Percentiles rank a stretch among this genome's conserved stretches.
Conservation (phyloP, 2,329 filamentous ascomycete genomes). For the Calonectria pseudoturangicola region DNA sequence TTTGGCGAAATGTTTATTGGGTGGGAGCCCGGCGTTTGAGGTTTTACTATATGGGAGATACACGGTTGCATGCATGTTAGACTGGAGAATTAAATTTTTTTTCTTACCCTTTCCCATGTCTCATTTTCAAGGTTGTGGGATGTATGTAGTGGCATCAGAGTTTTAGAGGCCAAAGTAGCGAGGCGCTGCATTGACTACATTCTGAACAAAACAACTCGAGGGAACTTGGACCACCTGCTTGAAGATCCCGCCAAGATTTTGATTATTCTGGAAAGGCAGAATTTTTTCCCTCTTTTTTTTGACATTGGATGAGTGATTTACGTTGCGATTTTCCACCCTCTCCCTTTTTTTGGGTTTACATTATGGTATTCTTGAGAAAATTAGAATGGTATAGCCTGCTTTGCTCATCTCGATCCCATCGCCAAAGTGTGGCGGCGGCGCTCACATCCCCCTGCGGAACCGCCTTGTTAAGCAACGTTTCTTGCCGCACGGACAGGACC, state of each 20-base stretch:
- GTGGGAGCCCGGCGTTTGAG: neutral
- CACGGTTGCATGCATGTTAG: neutral
- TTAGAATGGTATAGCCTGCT: no score
- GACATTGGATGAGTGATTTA: neutral
- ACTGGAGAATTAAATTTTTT: neutral
- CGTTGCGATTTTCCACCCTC: constrained; percentile 11
- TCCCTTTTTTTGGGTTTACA: no score
- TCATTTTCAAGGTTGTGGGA: constrained; percentile 2
- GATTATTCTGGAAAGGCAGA: neutral
- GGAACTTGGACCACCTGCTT: constrained; percentile 9
- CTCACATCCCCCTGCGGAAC: constrained; percentile 35
- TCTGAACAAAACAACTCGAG: constrained; percentile 11
- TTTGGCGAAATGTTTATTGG: constrained; percentile 2
- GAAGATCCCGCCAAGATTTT: constrained; percentile 13
- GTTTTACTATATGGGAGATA: constrained; percentile 24
- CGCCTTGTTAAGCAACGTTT: constrained; percentile 42
- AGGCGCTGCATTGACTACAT: constrained; percentile 18
- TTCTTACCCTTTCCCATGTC: neutral
- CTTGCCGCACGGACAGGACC: constrained; percentile 46
- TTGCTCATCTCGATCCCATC: no score
- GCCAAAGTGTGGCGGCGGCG: no score
- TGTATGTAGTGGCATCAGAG: neutral
- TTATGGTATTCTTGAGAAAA: no score
- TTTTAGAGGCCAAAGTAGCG: constrained; percentile 11
- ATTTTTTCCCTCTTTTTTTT: no score